A percentile compares a stretch with the other conserved stretches of the same genome.
These are phyloP conservation scores for Metschnikowia koreensis DNA, from an alignment of 805 yeast genomes.

Conservation along the genomic window DNA sequence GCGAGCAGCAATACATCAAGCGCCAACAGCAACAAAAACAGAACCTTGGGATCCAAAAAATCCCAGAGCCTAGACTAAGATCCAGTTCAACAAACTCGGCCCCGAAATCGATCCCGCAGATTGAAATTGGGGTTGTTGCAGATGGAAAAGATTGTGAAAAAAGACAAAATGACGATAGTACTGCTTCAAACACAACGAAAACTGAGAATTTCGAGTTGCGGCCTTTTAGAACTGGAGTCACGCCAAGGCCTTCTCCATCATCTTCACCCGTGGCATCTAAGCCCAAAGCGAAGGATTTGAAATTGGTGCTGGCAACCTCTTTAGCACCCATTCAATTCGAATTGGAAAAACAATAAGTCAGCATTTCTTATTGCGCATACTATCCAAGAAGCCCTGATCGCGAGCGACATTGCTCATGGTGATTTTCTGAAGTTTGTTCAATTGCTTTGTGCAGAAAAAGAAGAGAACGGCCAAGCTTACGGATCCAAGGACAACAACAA, in stretches of 20 bases:
- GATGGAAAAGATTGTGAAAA: background rate
- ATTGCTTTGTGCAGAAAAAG: constrained; percentile 50
- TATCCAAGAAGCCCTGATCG: constrained; percentile 7
- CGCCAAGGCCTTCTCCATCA: constrained; percentile 41
- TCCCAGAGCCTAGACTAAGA: constrained; percentile 5
- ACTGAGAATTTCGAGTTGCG: constrained; percentile 36
- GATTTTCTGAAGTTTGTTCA: constrained; percentile 67
- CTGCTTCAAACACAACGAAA: constrained; percentile 5
- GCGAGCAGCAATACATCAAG: constrained; percentile 12
- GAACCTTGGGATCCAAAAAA: constrained; percentile 23
- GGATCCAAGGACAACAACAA: constrained; percentile 43
- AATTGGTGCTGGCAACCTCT: background rate
- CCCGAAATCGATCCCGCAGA: background rate
- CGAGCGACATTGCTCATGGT: constrained; percentile 55
- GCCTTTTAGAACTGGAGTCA: constrained; percentile 40
- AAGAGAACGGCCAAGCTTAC: constrained; percentile 47
- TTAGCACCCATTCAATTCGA: background rate
- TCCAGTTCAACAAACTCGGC: background rate
- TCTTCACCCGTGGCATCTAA: constrained; percentile 30
- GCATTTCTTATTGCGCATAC: constrained; percentile 3
- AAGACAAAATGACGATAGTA: background rate
- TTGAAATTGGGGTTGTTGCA: background rate
- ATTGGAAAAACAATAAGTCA: background rate
- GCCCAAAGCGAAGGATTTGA: background rate
- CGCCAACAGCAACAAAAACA: constrained; percentile 34